phyloP scores from a whole-genome alignment of 495 filamentous ascomycete genomes.

The Neurospora terricola region DNA sequence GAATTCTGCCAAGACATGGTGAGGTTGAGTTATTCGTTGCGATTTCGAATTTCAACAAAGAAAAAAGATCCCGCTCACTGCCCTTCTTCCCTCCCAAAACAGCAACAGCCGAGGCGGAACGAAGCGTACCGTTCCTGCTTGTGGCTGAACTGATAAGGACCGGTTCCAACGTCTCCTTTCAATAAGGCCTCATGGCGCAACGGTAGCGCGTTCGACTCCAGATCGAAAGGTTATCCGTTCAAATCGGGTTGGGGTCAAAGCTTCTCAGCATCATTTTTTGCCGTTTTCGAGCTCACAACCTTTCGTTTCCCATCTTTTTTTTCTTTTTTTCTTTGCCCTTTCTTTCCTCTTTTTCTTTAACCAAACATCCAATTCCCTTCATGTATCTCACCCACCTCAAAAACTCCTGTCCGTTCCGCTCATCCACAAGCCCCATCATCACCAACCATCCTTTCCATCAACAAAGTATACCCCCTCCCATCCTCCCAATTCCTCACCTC shows the following conservation, averaged over 20 bases:
- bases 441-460: not conserved
- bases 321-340: too few relatives aligned
- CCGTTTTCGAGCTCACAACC: not conserved
- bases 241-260: not conserved
- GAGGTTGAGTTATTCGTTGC: too few relatives aligned
- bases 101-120: not conserved
- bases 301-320: not conserved
- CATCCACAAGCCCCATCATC: not conserved
- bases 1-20: too few relatives aligned
- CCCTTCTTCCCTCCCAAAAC: not conserved
- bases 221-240: not conserved
- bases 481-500: not conserved
- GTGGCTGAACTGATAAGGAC: not conserved
- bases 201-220: not conserved
- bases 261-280: not conserved
- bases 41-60: not conserved
- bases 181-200: not conserved
- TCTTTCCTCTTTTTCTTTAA: too few relatives aligned
- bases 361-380: too few relatives aligned
- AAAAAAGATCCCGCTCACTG: not conserved
- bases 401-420: not conserved
- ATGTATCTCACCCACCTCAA: not conserved
- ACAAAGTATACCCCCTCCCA: not conserved
- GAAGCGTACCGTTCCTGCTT: not conserved
- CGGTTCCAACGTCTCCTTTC: accelerated